These are phyloP conservation scores for Fusarium xyrophilum DNA, from an alignment of 2,329 filamentous ascomycete species.

Conservation along the genomic window DNA sequence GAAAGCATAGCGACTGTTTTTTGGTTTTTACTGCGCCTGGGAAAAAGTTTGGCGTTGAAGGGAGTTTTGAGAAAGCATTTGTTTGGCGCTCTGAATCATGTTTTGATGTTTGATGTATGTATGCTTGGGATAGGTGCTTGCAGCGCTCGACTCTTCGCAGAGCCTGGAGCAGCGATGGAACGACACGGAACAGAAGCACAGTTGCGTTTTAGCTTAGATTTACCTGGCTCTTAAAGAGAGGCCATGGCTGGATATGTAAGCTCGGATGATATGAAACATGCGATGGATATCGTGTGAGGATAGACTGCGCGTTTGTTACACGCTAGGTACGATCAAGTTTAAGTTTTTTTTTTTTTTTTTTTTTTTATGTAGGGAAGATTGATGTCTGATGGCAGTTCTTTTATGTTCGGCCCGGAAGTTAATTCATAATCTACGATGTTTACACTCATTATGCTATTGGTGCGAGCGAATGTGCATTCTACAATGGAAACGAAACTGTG, in stretches of 20 bases:
- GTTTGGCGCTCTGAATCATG: slow-evolving; percentile 33
- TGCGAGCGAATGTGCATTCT: not conserved
- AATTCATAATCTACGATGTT: slow-evolving; percentile 26
- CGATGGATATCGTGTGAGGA: slow-evolving; percentile 20
- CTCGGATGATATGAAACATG: slow-evolving; percentile 9
- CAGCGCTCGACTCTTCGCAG: slow-evolving; percentile 25
- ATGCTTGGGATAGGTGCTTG: slow-evolving; percentile 22
- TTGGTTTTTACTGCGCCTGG: slow-evolving; percentile 35
- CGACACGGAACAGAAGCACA: slow-evolving; percentile 32
- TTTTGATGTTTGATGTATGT: slow-evolving; percentile 18
- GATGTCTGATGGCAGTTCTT: slow-evolving; percentile 19
- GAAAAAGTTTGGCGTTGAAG: slow-evolving; percentile 41
- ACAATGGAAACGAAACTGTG: not conserved
- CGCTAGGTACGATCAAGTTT: slow-evolving; percentile 3
- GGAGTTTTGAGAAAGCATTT: slow-evolving; percentile 39
- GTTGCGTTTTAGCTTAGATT: slow-evolving; percentile 12
- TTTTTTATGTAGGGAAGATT: slow-evolving; percentile 11
- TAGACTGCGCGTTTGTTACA: slow-evolving; percentile 27
- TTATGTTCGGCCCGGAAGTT: slow-evolving; percentile 17
- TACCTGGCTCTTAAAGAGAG: slow-evolving; percentile 5
- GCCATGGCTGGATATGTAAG: slow-evolving; percentile 19
- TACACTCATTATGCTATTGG: not conserved
- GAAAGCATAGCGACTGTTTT: slow-evolving; percentile 63
- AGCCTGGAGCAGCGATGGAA: slow-evolving; percentile 28
- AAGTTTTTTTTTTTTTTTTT: not conserved